Conservation (phyloP, 1,284 basidiomycete genomes). For the Ceratobasidium sp. region DNA sequence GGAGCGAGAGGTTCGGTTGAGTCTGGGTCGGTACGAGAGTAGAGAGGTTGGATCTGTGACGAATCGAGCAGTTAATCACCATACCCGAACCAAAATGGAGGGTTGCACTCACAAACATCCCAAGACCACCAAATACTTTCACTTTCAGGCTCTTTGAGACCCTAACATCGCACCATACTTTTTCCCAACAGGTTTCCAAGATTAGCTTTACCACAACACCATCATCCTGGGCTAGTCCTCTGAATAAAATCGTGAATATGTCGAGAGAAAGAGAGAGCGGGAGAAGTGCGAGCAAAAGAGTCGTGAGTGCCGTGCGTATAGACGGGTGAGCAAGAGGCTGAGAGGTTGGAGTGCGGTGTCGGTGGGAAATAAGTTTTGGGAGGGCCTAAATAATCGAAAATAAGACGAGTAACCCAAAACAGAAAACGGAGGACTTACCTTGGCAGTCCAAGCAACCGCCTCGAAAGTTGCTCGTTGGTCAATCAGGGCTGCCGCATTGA, state of each 20-base stretch:
- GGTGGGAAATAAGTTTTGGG: conserved; percentile 72
- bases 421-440: conserved; percentile 63
- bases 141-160: conserved; percentile 78
- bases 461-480: conserved; percentile 60
- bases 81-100: background rate
- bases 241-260: conserved; percentile 73
- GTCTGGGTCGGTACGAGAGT: conserved; percentile 71
- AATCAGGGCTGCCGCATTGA: conserved; percentile 65
- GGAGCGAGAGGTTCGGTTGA: conserved; percentile 67
- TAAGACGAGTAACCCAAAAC: background rate
- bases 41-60: conserved; percentile 75
- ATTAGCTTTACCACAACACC: conserved; percentile 68
- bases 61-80: background rate
- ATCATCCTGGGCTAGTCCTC: conserved; percentile 73
- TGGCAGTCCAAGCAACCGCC: conserved; percentile 79
- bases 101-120: conserved; percentile 22
- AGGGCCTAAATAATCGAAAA: conserved; percentile 63
- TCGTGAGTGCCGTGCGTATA: conserved; percentile 76
- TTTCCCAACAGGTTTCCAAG: conserved; percentile 75
- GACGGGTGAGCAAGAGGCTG: conserved; percentile 60
- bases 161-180: conserved; percentile 78
- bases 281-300: conserved; percentile 79
- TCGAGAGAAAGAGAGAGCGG: conserved; percentile 76
- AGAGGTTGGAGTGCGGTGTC: conserved; percentile 57
- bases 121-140: conserved; percentile 70